Conservation (phyloP, 2,329 filamentous ascomycete species). For the Beauveria brongniartii region DNA sequence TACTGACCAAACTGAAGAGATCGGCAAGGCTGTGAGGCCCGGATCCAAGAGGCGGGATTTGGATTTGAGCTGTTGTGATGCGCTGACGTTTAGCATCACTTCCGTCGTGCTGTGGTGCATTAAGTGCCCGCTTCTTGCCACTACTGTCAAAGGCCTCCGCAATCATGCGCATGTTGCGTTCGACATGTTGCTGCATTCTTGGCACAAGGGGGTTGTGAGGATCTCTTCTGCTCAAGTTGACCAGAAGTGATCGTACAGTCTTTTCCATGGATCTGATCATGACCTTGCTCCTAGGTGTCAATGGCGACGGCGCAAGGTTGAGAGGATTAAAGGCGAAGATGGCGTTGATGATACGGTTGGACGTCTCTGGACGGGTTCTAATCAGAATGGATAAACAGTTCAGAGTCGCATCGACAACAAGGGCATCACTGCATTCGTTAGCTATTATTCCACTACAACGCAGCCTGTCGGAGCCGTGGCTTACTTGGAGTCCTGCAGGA, state of each 20-base stretch:
- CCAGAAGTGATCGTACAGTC: constrained; percentile 74
- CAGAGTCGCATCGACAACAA: constrained; percentile 83
- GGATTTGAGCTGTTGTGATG: constrained; percentile 38
- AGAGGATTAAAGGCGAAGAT: constrained; percentile 89
- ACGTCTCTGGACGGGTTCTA: constrained; percentile 70
- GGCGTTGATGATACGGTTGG: constrained; percentile 76
- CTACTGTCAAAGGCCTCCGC: constrained; percentile 73
- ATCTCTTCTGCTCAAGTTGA: constrained; percentile 80
- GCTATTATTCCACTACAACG: constrained; percentile 11
- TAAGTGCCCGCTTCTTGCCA: constrained; percentile 66
- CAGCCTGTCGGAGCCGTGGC: constrained; percentile 20
- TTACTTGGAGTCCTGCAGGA: constrained; percentile 81
- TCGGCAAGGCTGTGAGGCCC: constrained; percentile 74
- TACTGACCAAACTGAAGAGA: constrained; percentile 73
- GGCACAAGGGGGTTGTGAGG: constrained; percentile 66
- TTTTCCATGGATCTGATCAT: constrained; percentile 91
- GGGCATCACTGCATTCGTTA: constrained; percentile 58
- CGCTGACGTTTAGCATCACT: constrained; percentile 80
- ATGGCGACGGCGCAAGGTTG: constrained; percentile 65
- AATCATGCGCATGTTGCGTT: constrained; percentile 70
- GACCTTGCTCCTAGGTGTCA: constrained; percentile 73
- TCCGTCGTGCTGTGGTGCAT: constrained; percentile 61
- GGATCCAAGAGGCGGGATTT: constrained; percentile 63
- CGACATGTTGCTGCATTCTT: constrained; percentile 81
- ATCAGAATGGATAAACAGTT: constrained; percentile 81